Evolutionary conservation across 2,329 filamentous ascomycete genomes (phyloP).

Genomic region (Purpureocillium lavendulum): DNA sequence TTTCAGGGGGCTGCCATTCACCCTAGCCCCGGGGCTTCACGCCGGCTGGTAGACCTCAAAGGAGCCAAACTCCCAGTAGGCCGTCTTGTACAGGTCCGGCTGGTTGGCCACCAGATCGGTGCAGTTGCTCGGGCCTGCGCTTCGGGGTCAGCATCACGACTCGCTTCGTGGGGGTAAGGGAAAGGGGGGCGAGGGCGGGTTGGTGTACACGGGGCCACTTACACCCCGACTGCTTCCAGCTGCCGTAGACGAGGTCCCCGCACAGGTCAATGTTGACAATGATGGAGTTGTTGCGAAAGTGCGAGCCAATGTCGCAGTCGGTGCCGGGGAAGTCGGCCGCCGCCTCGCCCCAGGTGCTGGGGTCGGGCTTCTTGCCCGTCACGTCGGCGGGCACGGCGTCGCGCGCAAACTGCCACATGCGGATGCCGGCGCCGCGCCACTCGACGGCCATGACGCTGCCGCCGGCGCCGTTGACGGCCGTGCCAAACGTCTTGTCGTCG

Average conservation of each 20-base stretch:
- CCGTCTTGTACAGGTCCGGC: conserved; percentile 45
- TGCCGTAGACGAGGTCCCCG: conserved; percentile 42
- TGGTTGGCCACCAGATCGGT: conserved; percentile 49
- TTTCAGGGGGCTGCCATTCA: no score
- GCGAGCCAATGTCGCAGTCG: conserved; percentile 46
- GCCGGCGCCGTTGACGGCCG: conserved; percentile 40
- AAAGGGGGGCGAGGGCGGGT: no score
- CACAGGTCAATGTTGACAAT: conserved; percentile 60
- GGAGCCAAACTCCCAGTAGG: conserved; percentile 56
- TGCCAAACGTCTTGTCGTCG: conserved; percentile 36
- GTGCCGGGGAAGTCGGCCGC: conserved; percentile 58
- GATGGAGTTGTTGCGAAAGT: conserved; percentile 59
- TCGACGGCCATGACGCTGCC: conserved; percentile 56
- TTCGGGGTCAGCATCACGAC: not conserved
- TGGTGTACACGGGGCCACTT: conserved; percentile 12
- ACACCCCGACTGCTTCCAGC: conserved; percentile 38
- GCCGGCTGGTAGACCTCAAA: conserved; percentile 47
- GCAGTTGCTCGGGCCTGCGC: conserved; percentile 44
- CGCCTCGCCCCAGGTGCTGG: conserved; percentile 53
- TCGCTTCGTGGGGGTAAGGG: no score
- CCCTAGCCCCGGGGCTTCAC: no score
- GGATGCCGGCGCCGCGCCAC: conserved; percentile 51
- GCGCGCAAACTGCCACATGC: conserved; percentile 52
- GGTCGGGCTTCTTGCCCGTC: conserved; percentile 42
- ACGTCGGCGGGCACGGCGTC: conserved; percentile 43